Evolutionary conservation across 257 asterid genomes (phyloP), one percentile per base, ranked within the genome.

Genomic region (Nicotiana tabacum): DNA sequence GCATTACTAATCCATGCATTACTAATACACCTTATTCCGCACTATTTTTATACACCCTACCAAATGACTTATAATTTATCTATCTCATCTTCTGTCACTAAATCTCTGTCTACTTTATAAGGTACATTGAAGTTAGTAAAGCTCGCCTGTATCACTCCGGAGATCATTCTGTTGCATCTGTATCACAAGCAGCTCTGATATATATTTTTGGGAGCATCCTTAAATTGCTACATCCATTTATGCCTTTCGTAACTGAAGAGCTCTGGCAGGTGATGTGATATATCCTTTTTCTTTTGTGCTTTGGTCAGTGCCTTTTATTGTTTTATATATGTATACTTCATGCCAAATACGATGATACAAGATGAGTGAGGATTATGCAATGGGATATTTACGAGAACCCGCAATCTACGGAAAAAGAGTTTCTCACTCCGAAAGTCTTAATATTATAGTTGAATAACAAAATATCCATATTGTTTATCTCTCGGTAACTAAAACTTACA

Each of bases 51-150:
- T 24, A 24, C 27, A 24, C 27, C 27, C 27, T 24, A 24, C 27
- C 27, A 24, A 24, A 24, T 0, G 27, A 24, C 27, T 24, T 77
- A 30, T 57, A 64, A 37, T 84, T 21, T 48, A 60, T 17, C 55
- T 82, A 70, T 21, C 61, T 80, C 43, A 37, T 58, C 68, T 81
- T 78, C 29, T 66, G 16, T 32, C 58, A 24, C 77, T 76, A 55
- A 76, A 80, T 77, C 16, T 27, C 48, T 78, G 48, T 78, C 68
- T 62, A 66, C 85, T 88, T 82, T 77, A 66, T 39, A 72, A 96
- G 99, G 99, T 96, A 96, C 88, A 96, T 96, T 72, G 99, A 96
- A 94, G 93, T 98, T 72, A 96, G 99, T 88, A 96, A 96, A 91
- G 88, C 98, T 87, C 92, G 97, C 68, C 94, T 96, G 43, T 91